Percentiles rank a stretch among this genome's conserved stretches.
These are phyloP conservation scores for Aspergillus ostianus DNA, from an alignment of 495 filamentous ascomycete species.

Conservation along the genomic window DNA sequence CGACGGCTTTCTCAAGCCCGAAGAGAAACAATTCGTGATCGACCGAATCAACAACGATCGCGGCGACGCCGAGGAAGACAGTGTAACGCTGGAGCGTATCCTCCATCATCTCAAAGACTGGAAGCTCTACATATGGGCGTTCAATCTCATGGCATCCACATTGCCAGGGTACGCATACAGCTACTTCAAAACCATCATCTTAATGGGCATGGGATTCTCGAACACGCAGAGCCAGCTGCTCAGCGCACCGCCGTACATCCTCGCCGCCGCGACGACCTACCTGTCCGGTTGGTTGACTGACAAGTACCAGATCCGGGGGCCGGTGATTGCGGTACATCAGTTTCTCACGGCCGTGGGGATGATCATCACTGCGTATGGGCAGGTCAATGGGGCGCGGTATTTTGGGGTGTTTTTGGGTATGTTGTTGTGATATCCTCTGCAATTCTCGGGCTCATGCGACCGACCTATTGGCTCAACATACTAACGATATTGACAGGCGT, in stretches of 20 bases:
- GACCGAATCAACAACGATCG: slow-evolving; percentile 17
- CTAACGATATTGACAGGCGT: slow-evolving; percentile 2
- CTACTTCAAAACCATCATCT: slow-evolving; percentile 17
- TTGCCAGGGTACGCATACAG: slow-evolving; percentile 19
- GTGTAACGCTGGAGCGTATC: slow-evolving; percentile 1
- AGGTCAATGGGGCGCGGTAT: slow-evolving; percentile 9
- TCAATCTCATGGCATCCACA: slow-evolving; percentile 20
- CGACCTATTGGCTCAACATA: not conserved
- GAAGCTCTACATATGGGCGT: slow-evolving; percentile 17
- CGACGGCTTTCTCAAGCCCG: slow-evolving; percentile 10
- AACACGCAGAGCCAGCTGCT: slow-evolving; percentile 12
- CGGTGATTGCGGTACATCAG: slow-evolving; percentile 17
- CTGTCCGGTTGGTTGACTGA: slow-evolving; percentile 17
- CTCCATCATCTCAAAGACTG: slow-evolving; percentile 20
- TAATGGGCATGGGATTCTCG: slow-evolving; percentile 15
- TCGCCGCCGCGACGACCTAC: slow-evolving; percentile 9
- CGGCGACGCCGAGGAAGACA: slow-evolving; percentile 16
- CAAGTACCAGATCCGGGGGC: slow-evolving; percentile 14
- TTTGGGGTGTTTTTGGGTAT: slow-evolving; percentile 15
- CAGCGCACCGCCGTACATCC: slow-evolving; percentile 15
- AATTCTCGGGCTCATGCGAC: not conserved
- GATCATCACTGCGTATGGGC: slow-evolving; percentile 17
- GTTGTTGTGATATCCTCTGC: not conserved
- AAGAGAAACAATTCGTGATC: slow-evolving; percentile 17
- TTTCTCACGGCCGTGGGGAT: slow-evolving; percentile 16